Conservation (phyloP, 768 basidiomycete genomes). For the Leccinum broughii region DNA sequence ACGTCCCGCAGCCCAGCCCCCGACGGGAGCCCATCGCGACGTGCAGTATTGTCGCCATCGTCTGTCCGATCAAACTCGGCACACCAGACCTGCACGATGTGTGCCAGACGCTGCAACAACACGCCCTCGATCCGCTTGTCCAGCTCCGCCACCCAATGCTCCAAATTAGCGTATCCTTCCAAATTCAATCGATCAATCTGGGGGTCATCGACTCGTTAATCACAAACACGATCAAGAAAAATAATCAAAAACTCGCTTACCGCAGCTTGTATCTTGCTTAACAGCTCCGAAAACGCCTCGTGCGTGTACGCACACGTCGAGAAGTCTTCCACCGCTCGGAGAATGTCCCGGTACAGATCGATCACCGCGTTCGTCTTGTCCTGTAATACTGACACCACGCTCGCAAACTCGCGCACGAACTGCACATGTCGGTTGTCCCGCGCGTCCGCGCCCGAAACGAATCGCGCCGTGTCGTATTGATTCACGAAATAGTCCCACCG, state of each 20-base stretch:
- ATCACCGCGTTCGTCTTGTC: conserved; percentile 96
- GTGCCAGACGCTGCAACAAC: conserved; percentile 68
- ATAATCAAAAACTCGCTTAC: conserved; percentile 38
- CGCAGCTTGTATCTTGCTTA: conserved; percentile 80
- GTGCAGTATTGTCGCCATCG: conserved; percentile 70
- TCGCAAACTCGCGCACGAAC: conserved; percentile 94
- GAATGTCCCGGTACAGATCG: conserved; percentile 85
- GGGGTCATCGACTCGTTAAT: neutral
- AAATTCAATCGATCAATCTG: conserved; percentile 93
- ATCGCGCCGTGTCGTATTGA: conserved; percentile 83
- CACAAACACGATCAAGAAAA: neutral
- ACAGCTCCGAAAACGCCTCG: conserved; percentile 77
- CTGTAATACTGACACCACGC: conserved; percentile 88
- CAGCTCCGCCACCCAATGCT: conserved; percentile 86
- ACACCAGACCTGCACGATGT: conserved; percentile 87
- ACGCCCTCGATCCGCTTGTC: conserved; percentile 83
- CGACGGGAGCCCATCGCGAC: conserved; percentile 21
- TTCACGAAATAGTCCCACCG: conserved; percentile 98
- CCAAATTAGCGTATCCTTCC: conserved; percentile 94
- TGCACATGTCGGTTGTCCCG: conserved; percentile 87
- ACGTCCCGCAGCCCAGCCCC: neutral
- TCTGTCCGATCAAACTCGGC: conserved; percentile 78
- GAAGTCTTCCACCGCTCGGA: conserved; percentile 83
- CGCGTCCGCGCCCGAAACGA: conserved; percentile 70
- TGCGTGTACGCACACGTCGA: conserved; percentile 81